Evolutionary conservation across 2,329 filamentous ascomycete species (phyloP).

Genomic region (Xylaria sp.): DNA sequence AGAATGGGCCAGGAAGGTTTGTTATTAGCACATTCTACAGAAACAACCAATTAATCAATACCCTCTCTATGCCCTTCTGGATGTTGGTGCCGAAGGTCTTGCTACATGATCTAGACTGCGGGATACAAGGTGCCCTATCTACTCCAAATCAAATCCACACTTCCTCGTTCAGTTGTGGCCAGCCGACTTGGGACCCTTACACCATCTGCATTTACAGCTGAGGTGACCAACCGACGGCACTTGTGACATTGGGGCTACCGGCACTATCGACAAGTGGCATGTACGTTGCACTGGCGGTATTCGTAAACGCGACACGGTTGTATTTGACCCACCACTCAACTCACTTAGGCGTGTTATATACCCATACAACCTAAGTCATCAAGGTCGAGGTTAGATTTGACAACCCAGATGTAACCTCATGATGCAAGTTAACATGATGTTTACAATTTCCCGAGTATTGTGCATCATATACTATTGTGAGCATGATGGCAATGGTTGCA

Average conservation of each 20-base stretch:
- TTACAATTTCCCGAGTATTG: background rate
- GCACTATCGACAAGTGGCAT: too few relatives aligned
- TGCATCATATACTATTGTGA: constrained; percentile 10
- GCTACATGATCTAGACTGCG: background rate
- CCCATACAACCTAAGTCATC: background rate
- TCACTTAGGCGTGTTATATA: background rate
- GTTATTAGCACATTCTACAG: background rate
- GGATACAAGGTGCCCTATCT: background rate
- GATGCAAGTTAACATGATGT: background rate
- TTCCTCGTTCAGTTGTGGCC: background rate
- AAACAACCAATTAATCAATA: constrained; percentile 2
- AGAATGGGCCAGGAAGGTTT: background rate
- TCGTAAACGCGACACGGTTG: constrained; percentile 13
- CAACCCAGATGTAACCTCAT: background rate
- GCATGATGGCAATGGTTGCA: constrained; percentile 9
- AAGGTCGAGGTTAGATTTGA: background rate
- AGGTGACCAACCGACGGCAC: constrained; percentile 4
- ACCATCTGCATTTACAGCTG: background rate
- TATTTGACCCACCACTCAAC: constrained; percentile 3
- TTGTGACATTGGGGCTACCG: constrained; percentile 13
- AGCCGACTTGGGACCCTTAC: too few relatives aligned
- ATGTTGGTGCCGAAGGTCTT: constrained; percentile 2
- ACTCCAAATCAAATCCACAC: constrained; percentile 2
- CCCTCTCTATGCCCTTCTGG: background rate
- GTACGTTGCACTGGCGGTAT: too few relatives aligned